These are phyloP conservation scores for Coemansia erecta DNA, from an alignment of 192 early-diverging fungal species.

Conservation along the genomic window DNA sequence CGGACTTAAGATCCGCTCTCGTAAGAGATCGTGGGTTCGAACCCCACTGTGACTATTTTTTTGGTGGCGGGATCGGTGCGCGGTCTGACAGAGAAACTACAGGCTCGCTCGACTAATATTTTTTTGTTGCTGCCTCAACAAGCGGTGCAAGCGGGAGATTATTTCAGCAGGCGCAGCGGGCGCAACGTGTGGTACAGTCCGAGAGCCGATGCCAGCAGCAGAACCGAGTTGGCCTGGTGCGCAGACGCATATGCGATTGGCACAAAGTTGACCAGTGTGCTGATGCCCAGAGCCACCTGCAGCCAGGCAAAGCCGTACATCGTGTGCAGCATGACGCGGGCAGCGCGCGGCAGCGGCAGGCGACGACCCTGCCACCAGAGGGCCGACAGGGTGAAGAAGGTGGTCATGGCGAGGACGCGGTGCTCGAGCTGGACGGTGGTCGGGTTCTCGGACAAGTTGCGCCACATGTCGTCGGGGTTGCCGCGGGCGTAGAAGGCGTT, in stretches of 20 bases:
- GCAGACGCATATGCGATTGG: constrained; percentile 89
- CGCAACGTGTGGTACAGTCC: constrained; percentile 44
- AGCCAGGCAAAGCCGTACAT: constrained; percentile 71
- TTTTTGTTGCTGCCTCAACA: neutral
- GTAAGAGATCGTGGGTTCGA: constrained; percentile 44
- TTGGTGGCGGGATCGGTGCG: neutral
- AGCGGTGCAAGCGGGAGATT: neutral
- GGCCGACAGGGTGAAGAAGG: constrained; percentile 65
- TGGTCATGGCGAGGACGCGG: constrained; percentile 84
- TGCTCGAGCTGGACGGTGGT: constrained; percentile 95
- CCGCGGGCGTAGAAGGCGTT: constrained; percentile 31
- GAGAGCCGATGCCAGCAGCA: constrained; percentile 71
- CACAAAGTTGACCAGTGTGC: constrained; percentile 90
- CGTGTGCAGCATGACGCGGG: constrained; percentile 66
- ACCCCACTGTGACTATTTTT: constrained; percentile 18
- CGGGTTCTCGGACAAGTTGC: constrained; percentile 92
- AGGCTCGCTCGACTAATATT: neutral
- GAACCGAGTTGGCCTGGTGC: constrained; percentile 91
- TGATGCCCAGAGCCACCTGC: constrained; percentile 88
- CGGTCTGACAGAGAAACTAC: too few species aligned
- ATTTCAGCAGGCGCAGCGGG: constrained; percentile 14
- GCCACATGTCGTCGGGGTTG: constrained; percentile 58
- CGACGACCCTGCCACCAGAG: constrained; percentile 75
- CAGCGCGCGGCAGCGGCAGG: constrained; percentile 66
- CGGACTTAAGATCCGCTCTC: constrained; percentile 38